Base-by-base conservation (phyloP, 2,329 filamentous ascomycete species). In the Atkinsonella texensis region DNA sequence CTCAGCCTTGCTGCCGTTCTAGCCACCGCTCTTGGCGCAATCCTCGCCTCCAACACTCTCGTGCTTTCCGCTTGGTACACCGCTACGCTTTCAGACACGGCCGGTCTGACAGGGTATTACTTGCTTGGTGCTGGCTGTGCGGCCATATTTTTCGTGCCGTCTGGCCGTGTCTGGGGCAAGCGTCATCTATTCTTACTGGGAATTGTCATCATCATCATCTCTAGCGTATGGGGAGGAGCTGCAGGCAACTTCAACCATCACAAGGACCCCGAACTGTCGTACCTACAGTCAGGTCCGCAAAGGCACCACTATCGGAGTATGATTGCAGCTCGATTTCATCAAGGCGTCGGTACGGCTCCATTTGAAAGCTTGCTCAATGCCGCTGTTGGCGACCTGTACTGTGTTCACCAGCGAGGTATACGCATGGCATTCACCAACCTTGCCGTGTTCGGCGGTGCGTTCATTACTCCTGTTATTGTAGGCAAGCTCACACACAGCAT, bases 341-440 rank as follows among this genome's bases (percentile, higher is more conserved):
- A 96, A 67, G 91, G 91, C 18, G 77, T 96, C 43, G 89, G 85
- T 0, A 76, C 89, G 17, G 89, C 89, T 9, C 90, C 91, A 0
- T 96, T 93, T 58, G 91, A 97, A 68, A 87, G 87, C 1, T 72
- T 96, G 23, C 84, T 96, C 53, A 95, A 95, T 66, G 88, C 88
- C 0, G 84, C 82, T 47, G 87, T 96, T 7, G 91, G 89, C 41
- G 91, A 97, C 65, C 65, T 97, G 49, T 96, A 91, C 68, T 93
- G 84, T 66, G 89, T 96, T 28, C 91, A 86, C 74, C 75, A 88
- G 73, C 78, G 87, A 49, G 89, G 90, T 33, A 80, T 85, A 58
- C 80, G 90, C 52, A 96, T 96, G 91, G 91, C 91, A 1, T 74
- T 95, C 51, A 73, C 79, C 50, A 77, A 81, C 65, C 59, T 83